Conservation (phyloP, 345 rosid species). For the Populus deltoides region DNA sequence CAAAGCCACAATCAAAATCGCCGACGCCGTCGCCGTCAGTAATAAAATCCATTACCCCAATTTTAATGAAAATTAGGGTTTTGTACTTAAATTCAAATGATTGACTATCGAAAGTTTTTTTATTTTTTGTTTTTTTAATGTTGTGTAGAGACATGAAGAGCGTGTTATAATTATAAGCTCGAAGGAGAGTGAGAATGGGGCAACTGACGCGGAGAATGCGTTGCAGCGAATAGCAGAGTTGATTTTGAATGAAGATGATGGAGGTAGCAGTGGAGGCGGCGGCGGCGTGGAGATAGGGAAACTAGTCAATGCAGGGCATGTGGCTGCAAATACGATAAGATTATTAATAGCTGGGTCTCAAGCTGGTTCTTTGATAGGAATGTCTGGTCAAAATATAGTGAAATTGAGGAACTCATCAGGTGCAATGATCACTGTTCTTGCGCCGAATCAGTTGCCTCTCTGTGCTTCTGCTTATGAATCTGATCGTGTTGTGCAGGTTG, state of each 20-base stretch:
- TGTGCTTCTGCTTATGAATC: constrained; percentile 71
- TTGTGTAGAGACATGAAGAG: constrained; percentile 61
- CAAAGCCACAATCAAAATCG: constrained; percentile 65
- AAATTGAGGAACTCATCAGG: constrained; percentile 58
- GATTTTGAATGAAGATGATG: constrained; percentile 57
- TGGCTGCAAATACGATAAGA: constrained; percentile 57
- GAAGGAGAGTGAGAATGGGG: constrained; percentile 37
- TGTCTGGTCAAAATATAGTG: constrained; percentile 63
- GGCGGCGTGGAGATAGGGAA: constrained; percentile 19
- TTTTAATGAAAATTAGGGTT: constrained; percentile 2
- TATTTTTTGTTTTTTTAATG: background rate
- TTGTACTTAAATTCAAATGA: background rate
- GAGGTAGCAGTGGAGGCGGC: background rate
- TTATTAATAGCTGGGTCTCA: constrained; percentile 66
- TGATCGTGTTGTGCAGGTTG: constrained; percentile 66
- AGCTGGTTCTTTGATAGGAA: constrained; percentile 58
- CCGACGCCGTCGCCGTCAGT: constrained; percentile 55
- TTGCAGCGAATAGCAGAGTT: constrained; percentile 51
- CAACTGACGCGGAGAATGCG: constrained; percentile 58
- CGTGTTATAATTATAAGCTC: constrained; percentile 73
- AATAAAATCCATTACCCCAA: too few species aligned
- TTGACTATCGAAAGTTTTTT: background rate
- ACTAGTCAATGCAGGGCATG: constrained; percentile 40
- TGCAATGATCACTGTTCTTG: constrained; percentile 53
- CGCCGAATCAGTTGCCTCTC: constrained; percentile 61